Base-by-base conservation (phyloP, 345 rosid genomes). In the Capsella bursapastoris region DNA sequence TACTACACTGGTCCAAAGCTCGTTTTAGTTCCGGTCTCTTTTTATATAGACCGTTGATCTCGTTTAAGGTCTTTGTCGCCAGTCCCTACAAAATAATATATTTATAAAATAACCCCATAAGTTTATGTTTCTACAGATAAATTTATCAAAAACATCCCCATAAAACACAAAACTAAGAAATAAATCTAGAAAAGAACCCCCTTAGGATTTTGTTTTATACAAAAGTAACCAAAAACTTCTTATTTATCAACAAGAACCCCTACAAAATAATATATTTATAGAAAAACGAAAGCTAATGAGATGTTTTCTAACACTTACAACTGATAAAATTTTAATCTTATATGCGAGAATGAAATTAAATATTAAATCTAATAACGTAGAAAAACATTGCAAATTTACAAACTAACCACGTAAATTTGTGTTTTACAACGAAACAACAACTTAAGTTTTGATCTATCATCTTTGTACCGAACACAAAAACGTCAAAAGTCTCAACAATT, bases 1-100 rank as follows among this genome's bases (percentile, higher is more conserved):
- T 78, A 47, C 70, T 76, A 75, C 91, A 87, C 27, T 79, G 67
- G 5, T 69, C 64, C 22, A 86, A 72, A 11, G 88, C 78, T 5
- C 5, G 40, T 68, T 67, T 80, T 44, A 83, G 9, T 28, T 71
- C 75, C 0, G 82, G 88, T 58, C 75, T 82, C 80, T 15, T 72
- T 66, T 57, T 59, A 74, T 62, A 64, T 15, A 71, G 25, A 71
- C 27, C 41, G 27, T 71, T 71, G 67, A 77, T 77, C 8, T 77
- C 67, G 6, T 41, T 63, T 50, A 76, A 53, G 0, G 66, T 70
- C 8, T 55, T 69, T 5, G 31, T 62, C 2, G 70, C 59, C 7
- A 69, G 45, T 7, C 35, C 80, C 80, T 76, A 28, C 47, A 62
- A 68, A 16, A 47, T 63, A 12, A 8, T 18, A 6, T 5, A 25